phyloP scores from a whole-genome alignment of 2,329 filamentous ascomycete species.

The Cryoendolithus antarcticus region DNA sequence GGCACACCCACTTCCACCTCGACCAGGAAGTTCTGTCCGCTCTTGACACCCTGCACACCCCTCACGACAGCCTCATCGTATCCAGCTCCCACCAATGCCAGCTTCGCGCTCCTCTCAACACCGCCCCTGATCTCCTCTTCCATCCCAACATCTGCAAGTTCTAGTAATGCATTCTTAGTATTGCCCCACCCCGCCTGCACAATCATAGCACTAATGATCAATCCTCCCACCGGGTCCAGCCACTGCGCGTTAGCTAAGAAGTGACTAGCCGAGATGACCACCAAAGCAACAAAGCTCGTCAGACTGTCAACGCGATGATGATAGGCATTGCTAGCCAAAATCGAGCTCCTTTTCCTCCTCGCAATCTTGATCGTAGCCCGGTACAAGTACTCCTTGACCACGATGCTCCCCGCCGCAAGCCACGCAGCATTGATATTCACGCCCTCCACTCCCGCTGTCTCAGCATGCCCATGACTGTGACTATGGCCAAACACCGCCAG shows the following conservation, averaged over 20 bases:
- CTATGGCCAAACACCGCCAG: constrained; percentile 38
- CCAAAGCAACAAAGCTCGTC: constrained; percentile 83
- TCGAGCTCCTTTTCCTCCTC: constrained; percentile 83
- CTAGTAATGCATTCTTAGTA: constrained; percentile 66
- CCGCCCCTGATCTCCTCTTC: constrained; percentile 70
- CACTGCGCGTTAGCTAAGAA: constrained; percentile 73
- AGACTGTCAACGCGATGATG: constrained; percentile 94
- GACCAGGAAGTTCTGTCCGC: constrained; percentile 89
- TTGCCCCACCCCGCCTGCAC: constrained; percentile 83
- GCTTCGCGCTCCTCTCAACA: constrained; percentile 53
- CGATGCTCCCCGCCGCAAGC: constrained; percentile 79
- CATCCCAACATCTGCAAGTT: constrained; percentile 82
- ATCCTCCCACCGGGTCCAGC: constrained; percentile 86
- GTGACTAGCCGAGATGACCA: constrained; percentile 82
- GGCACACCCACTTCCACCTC: constrained; percentile 81
- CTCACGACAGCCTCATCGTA: constrained; percentile 48
- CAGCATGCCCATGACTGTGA: constrained; percentile 52
- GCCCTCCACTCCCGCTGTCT: constrained; percentile 38
- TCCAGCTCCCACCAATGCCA: constrained; percentile 36
- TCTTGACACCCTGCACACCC: constrained; percentile 81
- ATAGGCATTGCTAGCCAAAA: constrained; percentile 88
- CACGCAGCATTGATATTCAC: constrained; percentile 91
- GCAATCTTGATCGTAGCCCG: constrained; percentile 97
- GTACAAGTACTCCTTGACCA: constrained; percentile 95
- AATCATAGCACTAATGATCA: constrained; percentile 87